Conservation (phyloP, 2,329 filamentous ascomycete species). For the Venturia asperata region DNA sequence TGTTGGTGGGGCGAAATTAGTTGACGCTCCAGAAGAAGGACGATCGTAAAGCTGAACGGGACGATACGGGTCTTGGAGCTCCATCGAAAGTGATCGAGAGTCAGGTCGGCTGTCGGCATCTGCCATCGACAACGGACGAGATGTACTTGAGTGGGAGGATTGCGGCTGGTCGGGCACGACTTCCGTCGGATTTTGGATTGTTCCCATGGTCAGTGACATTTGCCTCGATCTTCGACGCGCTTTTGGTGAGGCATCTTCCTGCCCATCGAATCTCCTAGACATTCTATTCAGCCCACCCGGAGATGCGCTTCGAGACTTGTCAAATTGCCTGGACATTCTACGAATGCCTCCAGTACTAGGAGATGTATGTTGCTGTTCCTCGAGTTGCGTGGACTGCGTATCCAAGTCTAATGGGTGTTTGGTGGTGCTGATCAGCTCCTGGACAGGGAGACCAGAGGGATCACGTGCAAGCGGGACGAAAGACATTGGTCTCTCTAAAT, state of each 20-base stretch:
- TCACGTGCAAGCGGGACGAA: constrained; percentile 26
- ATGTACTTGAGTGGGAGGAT: not conserved
- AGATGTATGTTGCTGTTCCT: not conserved
- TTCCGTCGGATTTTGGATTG: not conserved
- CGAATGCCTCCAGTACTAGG: not conserved
- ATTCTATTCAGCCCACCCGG: not conserved
- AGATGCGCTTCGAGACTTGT: not conserved
- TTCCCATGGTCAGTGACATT: not conserved
- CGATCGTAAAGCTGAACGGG: constrained; percentile 14
- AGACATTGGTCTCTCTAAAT: constrained; percentile 26
- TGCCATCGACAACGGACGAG: not conserved
- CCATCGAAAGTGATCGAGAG: not conserved
- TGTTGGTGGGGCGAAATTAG: not conserved
- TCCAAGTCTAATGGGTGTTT: constrained; percentile 13
- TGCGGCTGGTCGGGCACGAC: not conserved
- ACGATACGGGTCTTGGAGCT: not conserved
- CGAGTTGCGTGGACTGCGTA: not conserved
- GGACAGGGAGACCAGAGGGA: constrained; percentile 19
- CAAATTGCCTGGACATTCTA: constrained; percentile 4
- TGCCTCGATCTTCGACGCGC: constrained; percentile 1
- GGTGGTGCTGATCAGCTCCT: constrained; percentile 18
- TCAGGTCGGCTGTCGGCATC: not conserved
- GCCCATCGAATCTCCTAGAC: not conserved
- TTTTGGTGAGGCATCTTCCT: not conserved
- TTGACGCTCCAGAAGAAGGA: constrained; percentile 3